Evolutionary conservation across 1,284 basidiomycete genomes (phyloP), one percentile per base, ranked within the genome.

Genomic region (Filobasidium uniguttulatum): DNA sequence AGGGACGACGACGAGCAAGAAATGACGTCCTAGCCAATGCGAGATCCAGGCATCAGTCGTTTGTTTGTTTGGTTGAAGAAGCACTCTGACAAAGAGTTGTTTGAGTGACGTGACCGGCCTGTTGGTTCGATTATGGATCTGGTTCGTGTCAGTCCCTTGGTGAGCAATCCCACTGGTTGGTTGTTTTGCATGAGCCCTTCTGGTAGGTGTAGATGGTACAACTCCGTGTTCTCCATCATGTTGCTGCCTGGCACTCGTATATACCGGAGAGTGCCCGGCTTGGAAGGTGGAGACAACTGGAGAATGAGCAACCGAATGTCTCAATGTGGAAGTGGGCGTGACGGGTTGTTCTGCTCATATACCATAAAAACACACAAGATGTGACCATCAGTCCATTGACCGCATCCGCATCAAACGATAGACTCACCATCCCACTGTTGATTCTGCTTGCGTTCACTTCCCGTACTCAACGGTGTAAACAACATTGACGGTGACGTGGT

Each of bases 21-120:
- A 63, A 64, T 73, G 74, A 0, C 75, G 58, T 48, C 66, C 72
- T 69, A 68, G 72, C 68, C 74, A 77, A 15, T 61, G 66, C 22
- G 62, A 59, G 28, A 76, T 61, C 72, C 72, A 73, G 0, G 43
- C 53, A 41, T 75, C 71, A 5, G 76, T 74, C 4, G 60, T 61
- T 29, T 64, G 63, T 40, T 66, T 55, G 1, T 62, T 62, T 2
- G 75, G 75, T 56, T 73, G 55, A 31, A 68, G 56, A n/a, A 62
- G 52, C 33, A 61, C n/a, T n/a, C 58, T 47, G 52, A 49, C 20
- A 44, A 17, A 19, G 43, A 48, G 34, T 19, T 29, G 14, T 26
- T 28, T 28, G 14, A 23, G 14, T 6, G 26, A 14, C 17, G 23
- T 34, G 23, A 31, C 19, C 31, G 26, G 2, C 22, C 10, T 29